Percentiles rank a stretch among this genome's conserved stretches.
phyloP scores from a whole-genome alignment of 2,329 filamentous ascomycete species.

The Monosporascus sp. region DNA sequence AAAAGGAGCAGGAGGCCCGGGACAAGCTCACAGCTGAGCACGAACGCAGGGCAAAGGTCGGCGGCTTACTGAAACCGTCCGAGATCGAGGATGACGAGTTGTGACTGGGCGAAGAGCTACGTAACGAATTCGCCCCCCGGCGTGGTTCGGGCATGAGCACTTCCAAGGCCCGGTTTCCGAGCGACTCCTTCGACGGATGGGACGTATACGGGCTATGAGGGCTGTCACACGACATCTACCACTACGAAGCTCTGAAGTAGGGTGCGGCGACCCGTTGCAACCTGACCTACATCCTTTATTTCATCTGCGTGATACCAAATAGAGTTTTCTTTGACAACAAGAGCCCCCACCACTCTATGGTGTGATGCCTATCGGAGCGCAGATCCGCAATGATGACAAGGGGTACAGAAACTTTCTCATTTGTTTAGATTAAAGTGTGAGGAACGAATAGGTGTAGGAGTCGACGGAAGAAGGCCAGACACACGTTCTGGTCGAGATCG shows the following conservation, averaged over 20 bases:
- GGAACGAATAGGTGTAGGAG: not conserved
- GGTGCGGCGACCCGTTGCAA: too few species aligned
- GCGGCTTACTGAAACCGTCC: constrained; percentile 93
- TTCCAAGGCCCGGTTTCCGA: constrained; percentile 9
- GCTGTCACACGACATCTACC: constrained; percentile 14
- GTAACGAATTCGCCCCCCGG: constrained; percentile 52
- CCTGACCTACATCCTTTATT: constrained; percentile 5
- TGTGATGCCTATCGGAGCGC: not conserved
- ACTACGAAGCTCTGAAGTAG: too few species aligned
- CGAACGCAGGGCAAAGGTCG: constrained; percentile 89
- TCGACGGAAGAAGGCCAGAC: too few species aligned
- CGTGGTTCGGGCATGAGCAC: constrained; percentile 25
- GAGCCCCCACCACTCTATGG: not conserved
- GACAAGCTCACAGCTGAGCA: constrained; percentile 84
- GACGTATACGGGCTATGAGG: constrained; percentile 32
- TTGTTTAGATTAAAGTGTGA: not conserved
- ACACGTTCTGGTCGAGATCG: too few species aligned
- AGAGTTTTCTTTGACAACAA: not conserved
- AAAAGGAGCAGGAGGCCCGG: constrained; percentile 86
- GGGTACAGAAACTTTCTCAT: not conserved
- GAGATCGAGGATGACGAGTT: constrained; percentile 88
- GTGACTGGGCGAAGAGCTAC: constrained; percentile 72
- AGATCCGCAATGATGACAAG: not conserved
- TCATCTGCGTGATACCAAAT: constrained; percentile 11
- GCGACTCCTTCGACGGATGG: constrained; percentile 27